These are phyloP conservation scores for Hyaloperonospora arabidopsidis DNA, from an alignment of 352 stramenopile genomes.

Conservation along the genomic window DNA sequence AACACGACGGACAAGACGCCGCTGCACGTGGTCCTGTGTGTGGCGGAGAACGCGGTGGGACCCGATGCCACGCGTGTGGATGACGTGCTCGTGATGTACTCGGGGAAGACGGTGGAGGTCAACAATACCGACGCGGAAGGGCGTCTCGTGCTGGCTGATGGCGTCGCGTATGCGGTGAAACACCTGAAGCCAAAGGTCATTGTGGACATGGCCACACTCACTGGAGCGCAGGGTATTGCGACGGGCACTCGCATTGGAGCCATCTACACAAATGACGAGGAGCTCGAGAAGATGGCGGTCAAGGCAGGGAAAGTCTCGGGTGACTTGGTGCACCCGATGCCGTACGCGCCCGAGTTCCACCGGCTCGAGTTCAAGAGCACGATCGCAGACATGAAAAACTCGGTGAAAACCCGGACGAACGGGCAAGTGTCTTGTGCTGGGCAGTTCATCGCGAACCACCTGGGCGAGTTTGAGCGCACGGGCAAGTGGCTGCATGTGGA, in stretches of 20 bases:
- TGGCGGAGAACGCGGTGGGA: conserved; percentile 93
- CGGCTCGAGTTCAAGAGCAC: conserved; percentile 87
- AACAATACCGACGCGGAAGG: conserved; percentile 97
- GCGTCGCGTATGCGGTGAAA: conserved; percentile 88
- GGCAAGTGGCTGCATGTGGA: conserved; percentile 93
- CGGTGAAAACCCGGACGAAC: conserved; percentile 89
- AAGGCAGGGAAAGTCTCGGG: conserved; percentile 79
- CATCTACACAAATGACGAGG: conserved; percentile 87
- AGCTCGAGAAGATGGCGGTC: conserved; percentile 79
- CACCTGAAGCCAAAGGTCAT: conserved; percentile 86
- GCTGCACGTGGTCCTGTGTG: conserved; percentile 86
- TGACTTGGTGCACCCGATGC: conserved; percentile 88
- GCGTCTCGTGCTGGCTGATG: conserved; percentile 90
- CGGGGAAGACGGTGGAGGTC: conserved; percentile 93
- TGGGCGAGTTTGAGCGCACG: conserved; percentile 74
- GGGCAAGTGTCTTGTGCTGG: conserved; percentile 89
- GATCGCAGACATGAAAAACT: conserved; percentile 97
- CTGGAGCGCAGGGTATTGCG: conserved; percentile 88
- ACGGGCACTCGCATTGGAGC: conserved; percentile 90
- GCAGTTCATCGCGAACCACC: conserved; percentile 93
- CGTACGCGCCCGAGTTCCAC: conserved; percentile 92
- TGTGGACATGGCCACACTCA: conserved; percentile 96
- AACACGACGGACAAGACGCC: conserved; percentile 83
- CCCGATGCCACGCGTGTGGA: conserved; percentile 87
- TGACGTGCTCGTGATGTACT: conserved; percentile 91